Percentiles rank a stretch among this genome's conserved stretches.
Evolutionary conservation across 2,329 filamentous ascomycete genomes (phyloP).

Genomic region (Scedosporium dehoogii): DNA sequence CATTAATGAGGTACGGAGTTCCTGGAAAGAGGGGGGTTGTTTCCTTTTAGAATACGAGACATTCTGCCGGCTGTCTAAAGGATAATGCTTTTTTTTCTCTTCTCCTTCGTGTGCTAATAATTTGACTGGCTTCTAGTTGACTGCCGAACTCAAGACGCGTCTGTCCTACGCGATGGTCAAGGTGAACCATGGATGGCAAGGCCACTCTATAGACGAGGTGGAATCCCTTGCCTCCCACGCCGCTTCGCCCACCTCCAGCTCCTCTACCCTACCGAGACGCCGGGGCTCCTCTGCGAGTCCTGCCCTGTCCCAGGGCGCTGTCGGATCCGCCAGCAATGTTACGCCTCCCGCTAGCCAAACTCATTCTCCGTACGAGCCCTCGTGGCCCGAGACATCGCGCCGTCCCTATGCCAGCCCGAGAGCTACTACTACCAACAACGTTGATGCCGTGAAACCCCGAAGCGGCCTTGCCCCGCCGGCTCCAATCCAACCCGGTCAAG

Average conservation of each 20-base stretch:
- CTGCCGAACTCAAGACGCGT: slow-evolving; percentile 69
- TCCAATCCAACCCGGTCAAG: slow-evolving; percentile 33
- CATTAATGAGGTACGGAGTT: slow-evolving; percentile 46
- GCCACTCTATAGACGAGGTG: slow-evolving; percentile 65
- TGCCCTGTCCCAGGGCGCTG: slow-evolving; percentile 4
- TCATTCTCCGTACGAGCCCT: background rate
- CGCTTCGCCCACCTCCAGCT: slow-evolving; percentile 48
- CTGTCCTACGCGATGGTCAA: slow-evolving; percentile 92
- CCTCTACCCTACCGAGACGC: slow-evolving; percentile 43
- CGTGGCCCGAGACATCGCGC: background rate
- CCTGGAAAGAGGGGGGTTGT: background rate
- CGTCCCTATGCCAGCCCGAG: background rate
- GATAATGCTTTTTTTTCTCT: background rate
- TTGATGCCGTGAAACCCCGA: slow-evolving; percentile 9
- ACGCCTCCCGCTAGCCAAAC: slow-evolving; percentile 5
- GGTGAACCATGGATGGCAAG: slow-evolving; percentile 82
- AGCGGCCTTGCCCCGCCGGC: slow-evolving; percentile 39
- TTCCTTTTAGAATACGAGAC: background rate
- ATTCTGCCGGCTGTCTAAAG: background rate
- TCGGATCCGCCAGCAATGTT: background rate
- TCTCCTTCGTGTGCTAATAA: background rate
- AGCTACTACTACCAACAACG: background rate
- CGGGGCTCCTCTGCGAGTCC: slow-evolving; percentile 46
- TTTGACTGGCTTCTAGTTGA: slow-evolving; percentile 40
- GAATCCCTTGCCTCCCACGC: slow-evolving; percentile 63